Evolutionary conservation across 2,329 filamentous ascomycete genomes (phyloP).

Genomic region (Cercospora beticola): DNA sequence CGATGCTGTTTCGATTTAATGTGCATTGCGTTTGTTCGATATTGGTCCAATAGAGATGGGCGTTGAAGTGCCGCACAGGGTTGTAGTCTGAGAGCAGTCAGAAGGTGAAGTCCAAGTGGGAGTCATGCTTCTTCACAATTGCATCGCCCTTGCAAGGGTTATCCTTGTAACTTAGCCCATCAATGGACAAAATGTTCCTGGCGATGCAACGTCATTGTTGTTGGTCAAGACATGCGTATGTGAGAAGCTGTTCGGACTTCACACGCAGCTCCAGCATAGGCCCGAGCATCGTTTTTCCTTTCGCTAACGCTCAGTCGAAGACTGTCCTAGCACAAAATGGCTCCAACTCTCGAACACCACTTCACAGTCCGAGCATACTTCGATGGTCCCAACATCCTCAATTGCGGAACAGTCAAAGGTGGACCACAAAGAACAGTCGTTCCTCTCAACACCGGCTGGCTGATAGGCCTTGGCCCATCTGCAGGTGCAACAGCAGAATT

Average conservation of each 20-base stretch:
- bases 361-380: slow-evolving; percentile 15
- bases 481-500: slow-evolving; percentile 1
- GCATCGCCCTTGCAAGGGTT: not conserved
- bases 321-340: not conserved
- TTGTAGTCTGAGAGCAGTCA: not conserved
- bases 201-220: not conserved
- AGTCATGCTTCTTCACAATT: not conserved
- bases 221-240: not conserved
- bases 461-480: not conserved
- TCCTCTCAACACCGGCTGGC: slow-evolving; percentile 6
- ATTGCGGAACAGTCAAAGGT: slow-evolving; percentile 4
- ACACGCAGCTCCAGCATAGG: not conserved
- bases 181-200: not conserved
- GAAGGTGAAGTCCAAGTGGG: not conserved
- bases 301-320: not conserved
- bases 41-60: not conserved
- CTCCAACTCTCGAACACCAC: slow-evolving; percentile 6
- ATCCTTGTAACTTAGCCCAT: not conserved
- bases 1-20: not conserved
- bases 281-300: not conserved
- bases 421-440: slow-evolving; percentile 6
- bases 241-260: not conserved
- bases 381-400: slow-evolving; percentile 11
- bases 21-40: not conserved
- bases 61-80: not conserved